phyloP scores from a whole-genome alignment of 352 stramenopile genomes.

The Plasmopara muralis region DNA sequence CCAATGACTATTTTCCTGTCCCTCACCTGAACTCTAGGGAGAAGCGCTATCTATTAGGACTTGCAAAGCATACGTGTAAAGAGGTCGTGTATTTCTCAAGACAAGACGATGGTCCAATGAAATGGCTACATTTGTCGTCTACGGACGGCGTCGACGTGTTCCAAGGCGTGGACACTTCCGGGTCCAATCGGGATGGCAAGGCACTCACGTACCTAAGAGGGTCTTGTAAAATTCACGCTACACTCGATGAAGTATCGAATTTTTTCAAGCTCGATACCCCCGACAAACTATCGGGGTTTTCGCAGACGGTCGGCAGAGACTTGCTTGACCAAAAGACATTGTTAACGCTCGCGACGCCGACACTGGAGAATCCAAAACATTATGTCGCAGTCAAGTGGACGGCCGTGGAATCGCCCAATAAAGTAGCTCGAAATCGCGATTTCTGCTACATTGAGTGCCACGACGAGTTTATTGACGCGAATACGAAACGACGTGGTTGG shows the following conservation, averaged over 20 bases:
- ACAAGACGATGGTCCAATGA: constrained; percentile 55
- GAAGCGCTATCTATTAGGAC: constrained; percentile 52
- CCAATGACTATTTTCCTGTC: constrained; percentile 61
- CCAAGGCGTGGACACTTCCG: constrained; percentile 54
- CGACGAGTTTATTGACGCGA: constrained; percentile 77
- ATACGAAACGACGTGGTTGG: constrained; percentile 61
- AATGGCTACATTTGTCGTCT: constrained; percentile 69
- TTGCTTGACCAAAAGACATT: constrained; percentile 76
- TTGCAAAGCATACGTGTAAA: constrained; percentile 77
- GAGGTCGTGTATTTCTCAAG: constrained; percentile 83
- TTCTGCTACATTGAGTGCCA: constrained; percentile 84
- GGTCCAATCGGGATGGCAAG: constrained; percentile 14
- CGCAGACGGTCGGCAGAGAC: constrained; percentile 69
- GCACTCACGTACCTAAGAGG: constrained; percentile 64
- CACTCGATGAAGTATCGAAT: constrained; percentile 70
- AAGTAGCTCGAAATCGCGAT: constrained; percentile 70
- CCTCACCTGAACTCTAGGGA: constrained; percentile 58
- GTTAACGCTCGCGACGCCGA: constrained; percentile 52
- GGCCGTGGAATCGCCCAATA: constrained; percentile 63
- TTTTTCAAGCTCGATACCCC: constrained; percentile 75
- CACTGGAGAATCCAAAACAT: constrained; percentile 70
- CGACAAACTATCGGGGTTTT: constrained; percentile 61
- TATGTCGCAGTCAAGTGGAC: constrained; percentile 83
- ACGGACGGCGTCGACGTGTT: constrained; percentile 70
- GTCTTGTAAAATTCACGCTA: constrained; percentile 64